phyloP scores from a whole-genome alignment of 2,329 filamentous ascomycete genomes.

The Cladosporium sp. region DNA sequence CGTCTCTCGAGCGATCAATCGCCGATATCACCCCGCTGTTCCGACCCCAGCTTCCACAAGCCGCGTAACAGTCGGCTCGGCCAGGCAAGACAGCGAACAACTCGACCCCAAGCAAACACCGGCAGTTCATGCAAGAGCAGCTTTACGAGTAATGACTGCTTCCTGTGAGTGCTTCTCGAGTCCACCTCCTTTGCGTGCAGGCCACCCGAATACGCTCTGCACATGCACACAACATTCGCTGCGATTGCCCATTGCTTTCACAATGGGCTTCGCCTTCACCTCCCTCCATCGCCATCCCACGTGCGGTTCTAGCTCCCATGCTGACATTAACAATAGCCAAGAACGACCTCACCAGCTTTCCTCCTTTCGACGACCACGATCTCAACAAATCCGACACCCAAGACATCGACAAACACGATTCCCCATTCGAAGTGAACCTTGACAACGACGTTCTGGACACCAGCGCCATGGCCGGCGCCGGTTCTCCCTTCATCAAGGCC shows the following conservation, averaged over 20 bases:
- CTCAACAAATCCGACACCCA: slow-evolving; percentile 17
- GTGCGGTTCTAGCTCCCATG: background rate
- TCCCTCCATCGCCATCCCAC: background rate
- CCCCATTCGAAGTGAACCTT: slow-evolving; percentile 29
- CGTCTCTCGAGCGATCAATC: background rate
- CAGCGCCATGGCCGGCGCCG: slow-evolving; percentile 48
- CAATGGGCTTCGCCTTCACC: background rate
- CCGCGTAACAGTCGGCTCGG: background rate
- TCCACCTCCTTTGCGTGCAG: too few relatives aligned
- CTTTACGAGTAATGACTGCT: slow-evolving; percentile 24
- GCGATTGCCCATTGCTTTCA: background rate
- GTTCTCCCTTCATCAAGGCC: slow-evolving; percentile 60
- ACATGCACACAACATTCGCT: too few relatives aligned
- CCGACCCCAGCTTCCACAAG: background rate
- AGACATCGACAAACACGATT: slow-evolving; percentile 28
- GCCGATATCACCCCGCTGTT: background rate
- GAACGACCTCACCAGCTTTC: slow-evolving; percentile 28
- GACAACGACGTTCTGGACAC: slow-evolving; percentile 23
- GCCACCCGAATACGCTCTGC: too few relatives aligned
- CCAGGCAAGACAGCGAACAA: background rate
- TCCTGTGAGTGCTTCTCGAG: slow-evolving; percentile 19
- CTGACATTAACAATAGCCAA: slow-evolving; percentile 6
- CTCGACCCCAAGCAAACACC: slow-evolving; percentile 12
- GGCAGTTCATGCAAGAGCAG: slow-evolving; percentile 18
- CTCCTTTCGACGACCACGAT: slow-evolving; percentile 26